A percentile compares a stretch with the other conserved stretches of the same genome.
These are phyloP conservation scores for Elymus sibiricus DNA, from an alignment of 176 grass and related monocot species.

Conservation along the genomic window DNA sequence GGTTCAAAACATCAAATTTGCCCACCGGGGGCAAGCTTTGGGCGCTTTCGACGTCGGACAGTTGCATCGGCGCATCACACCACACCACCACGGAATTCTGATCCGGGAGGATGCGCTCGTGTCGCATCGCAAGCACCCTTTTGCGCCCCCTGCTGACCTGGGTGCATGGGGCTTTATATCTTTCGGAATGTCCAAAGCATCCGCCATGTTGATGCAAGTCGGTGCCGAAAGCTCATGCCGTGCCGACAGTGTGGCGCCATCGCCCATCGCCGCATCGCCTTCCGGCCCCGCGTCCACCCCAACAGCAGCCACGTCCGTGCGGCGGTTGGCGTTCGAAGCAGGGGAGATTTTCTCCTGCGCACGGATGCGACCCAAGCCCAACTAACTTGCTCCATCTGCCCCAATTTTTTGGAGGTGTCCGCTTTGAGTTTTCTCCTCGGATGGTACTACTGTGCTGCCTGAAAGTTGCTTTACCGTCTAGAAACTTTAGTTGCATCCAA, in stretches of 20 bases:
- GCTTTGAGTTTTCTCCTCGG: background rate
- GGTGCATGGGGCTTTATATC: background rate
- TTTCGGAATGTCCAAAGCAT: slow-evolving; percentile 27
- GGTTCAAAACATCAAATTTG: too few species aligned
- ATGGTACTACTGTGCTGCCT: background rate
- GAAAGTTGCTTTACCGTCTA: background rate
- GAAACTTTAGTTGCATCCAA: background rate
- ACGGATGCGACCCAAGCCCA: background rate
- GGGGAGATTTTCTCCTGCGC: background rate
- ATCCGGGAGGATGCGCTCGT: background rate
- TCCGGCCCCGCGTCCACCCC: background rate
- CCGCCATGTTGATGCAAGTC: slow-evolving; percentile 21
- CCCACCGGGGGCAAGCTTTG: background rate
- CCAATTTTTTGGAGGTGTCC: background rate
- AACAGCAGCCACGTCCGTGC: background rate
- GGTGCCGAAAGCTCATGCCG: slow-evolving; percentile 39
- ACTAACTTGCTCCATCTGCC: background rate
- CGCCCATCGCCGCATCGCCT: slow-evolving; percentile 1
- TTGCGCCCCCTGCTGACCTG: slow-evolving; percentile 21
- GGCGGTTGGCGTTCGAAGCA: background rate
- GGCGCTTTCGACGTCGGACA: background rate
- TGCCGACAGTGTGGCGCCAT: slow-evolving; percentile 33
- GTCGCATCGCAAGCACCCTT: background rate
- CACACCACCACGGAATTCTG: too few species aligned
- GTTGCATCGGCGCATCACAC: background rate